These are phyloP conservation scores for Stylonectria norvegica DNA, from an alignment of 2,329 filamentous ascomycete genomes.

Conservation along the genomic window DNA sequence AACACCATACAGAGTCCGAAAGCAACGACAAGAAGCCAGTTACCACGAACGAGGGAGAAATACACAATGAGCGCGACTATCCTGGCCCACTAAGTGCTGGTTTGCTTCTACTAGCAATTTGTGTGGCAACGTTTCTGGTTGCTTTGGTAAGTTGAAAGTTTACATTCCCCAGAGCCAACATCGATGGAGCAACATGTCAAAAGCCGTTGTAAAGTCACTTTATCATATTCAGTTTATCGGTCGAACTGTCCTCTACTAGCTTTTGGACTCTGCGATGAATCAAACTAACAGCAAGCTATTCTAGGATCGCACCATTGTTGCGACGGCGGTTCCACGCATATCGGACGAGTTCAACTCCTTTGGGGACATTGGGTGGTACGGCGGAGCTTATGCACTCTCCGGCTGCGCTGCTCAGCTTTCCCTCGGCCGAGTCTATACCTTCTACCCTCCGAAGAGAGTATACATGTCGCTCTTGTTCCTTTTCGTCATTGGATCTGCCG, in stretches of 20 bases:
- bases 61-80: not conserved
- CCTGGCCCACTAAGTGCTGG: not conserved
- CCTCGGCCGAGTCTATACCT: not conserved
- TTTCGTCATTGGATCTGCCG: not conserved
- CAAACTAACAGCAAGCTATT: not conserved
- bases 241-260: not conserved
- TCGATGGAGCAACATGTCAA: not conserved
- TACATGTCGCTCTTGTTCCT: not conserved
- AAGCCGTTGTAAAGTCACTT: not conserved
- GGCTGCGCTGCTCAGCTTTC: not conserved
- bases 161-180: no score
- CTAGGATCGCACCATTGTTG: slow-evolving; percentile 35
- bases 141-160: slow-evolving; percentile 9
- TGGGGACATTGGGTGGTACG: not conserved
- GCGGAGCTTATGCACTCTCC: not conserved
- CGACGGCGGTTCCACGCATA: slow-evolving; percentile 35
- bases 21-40: not conserved
- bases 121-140: slow-evolving; percentile 12
- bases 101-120: slow-evolving; percentile 3
- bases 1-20: not conserved
- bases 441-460: not conserved
- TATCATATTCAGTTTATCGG: not conserved
- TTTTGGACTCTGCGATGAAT: not conserved
- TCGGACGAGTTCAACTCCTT: slow-evolving; percentile 12
- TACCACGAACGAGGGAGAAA: not conserved